phyloP scores from a whole-genome alignment of 352 stramenopile species.

The Achlya hypogyna region DNA sequence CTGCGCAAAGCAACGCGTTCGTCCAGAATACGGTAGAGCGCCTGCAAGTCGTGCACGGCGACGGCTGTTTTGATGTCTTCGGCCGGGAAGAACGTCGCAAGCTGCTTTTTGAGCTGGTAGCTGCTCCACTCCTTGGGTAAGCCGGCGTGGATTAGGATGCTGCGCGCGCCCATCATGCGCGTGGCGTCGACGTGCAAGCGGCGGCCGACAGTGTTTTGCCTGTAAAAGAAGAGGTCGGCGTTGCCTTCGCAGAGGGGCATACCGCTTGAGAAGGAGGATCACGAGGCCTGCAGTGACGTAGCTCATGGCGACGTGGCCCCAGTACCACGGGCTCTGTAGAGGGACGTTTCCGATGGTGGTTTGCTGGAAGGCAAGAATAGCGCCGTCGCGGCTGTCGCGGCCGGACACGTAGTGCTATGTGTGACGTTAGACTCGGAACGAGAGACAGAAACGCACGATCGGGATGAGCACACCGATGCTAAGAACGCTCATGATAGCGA shows the following conservation, averaged over 20 bases:
- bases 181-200: conserved; percentile 46
- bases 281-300: conserved; percentile 54
- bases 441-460: conserved; percentile 35
- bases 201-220: conserved; percentile 22
- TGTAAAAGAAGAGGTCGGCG: neutral
- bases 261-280: conserved; percentile 34
- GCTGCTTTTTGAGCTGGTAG: conserved; percentile 32
- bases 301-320: conserved; percentile 65
- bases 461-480: conserved; percentile 59
- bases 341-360: conserved; percentile 80
- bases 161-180: conserved; percentile 54
- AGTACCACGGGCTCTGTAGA: conserved; percentile 68
- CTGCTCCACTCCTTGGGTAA: conserved; percentile 41
- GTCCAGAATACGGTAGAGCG: conserved; percentile 50
- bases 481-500: conserved; percentile 51
- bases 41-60: conserved; percentile 47
- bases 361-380: conserved; percentile 38
- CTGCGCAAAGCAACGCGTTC: conserved; percentile 34
- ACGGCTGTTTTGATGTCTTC: conserved; percentile 48
- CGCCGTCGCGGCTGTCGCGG: conserved; percentile 24
- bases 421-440: neutral
- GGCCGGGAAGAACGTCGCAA: conserved; percentile 32
- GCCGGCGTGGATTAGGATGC: conserved; percentile 57
- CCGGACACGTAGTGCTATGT: conserved; percentile 62
- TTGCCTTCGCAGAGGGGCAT: neutral